A percentile compares a stretch with the other conserved stretches of the same genome.
Evolutionary conservation across 331 rosid genomes (phyloP).

Genomic region (Spiraea crenata): DNA sequence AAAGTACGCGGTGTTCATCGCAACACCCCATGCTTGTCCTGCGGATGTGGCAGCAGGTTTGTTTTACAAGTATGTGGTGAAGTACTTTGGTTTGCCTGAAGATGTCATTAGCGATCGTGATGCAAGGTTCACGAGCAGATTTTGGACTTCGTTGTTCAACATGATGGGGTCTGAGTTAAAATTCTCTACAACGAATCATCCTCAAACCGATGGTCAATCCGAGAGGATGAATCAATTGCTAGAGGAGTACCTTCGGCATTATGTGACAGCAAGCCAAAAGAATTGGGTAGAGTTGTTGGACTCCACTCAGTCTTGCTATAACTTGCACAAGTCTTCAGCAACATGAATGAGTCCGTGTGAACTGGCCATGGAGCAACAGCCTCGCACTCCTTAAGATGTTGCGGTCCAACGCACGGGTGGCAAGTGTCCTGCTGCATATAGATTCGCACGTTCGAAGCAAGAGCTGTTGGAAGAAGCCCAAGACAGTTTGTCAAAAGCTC

Average conservation of each 20-base stretch:
- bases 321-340: not conserved
- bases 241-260: conserved; percentile 11
- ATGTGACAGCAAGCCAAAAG: not conserved
- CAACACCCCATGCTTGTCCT: not conserved
- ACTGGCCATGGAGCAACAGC: not conserved
- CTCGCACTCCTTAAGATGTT: not conserved
- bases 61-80: not conserved
- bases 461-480: not conserved
- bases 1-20: not conserved
- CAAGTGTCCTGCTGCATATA: not conserved
- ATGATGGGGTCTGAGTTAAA: not conserved
- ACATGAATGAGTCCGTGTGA: not conserved
- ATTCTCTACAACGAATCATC: conserved; percentile 4
- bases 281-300: conserved; percentile 16
- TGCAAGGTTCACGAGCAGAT: not conserved
- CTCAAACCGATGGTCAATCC: not conserved
- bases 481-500: not conserved
- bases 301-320: not conserved
- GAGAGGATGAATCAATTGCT: not conserved
- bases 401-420: not conserved
- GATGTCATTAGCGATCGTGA: conserved; percentile 4
- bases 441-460: not conserved
- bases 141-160: conserved; percentile 5
- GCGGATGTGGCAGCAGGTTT: not conserved
- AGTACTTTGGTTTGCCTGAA: too few species aligned